These are phyloP conservation scores for Verticillium nonalfalfae DNA, from an alignment of 2,329 filamentous ascomycete genomes.

Conservation along the genomic window DNA sequence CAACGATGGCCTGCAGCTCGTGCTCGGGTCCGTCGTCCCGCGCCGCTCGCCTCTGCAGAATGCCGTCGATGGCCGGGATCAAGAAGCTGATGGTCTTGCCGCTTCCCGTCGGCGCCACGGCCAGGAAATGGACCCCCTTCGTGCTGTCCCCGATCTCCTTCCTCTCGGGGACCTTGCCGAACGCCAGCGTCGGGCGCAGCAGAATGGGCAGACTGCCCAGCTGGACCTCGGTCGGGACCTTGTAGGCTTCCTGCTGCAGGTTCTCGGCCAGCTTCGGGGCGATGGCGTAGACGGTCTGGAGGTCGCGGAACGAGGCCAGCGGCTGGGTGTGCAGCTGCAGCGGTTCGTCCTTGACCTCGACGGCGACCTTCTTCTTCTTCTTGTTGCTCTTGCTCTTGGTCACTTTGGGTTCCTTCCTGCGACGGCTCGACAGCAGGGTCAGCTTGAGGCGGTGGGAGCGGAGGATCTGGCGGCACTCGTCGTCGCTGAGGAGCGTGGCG, in stretches of 20 bases:
- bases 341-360: slow-evolving; percentile 46
- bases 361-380: slow-evolving; percentile 31
- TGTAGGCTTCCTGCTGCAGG: slow-evolving; percentile 76
- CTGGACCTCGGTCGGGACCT: slow-evolving; percentile 88
- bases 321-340: slow-evolving; percentile 71
- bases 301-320: slow-evolving; percentile 67
- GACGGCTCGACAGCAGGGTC: slow-evolving; percentile 58
- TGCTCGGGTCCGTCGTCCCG: slow-evolving; percentile 28
- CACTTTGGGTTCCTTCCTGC: slow-evolving; percentile 29
- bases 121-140: slow-evolving; percentile 64
- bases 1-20: slow-evolving; percentile 58
- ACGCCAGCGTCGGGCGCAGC: slow-evolving; percentile 48
- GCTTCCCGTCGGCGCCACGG: slow-evolving; percentile 89
- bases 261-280: slow-evolving; percentile 71
- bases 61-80: slow-evolving; percentile 75
- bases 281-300: slow-evolving; percentile 67
- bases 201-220: slow-evolving; percentile 78
- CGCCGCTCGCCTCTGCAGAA: slow-evolving; percentile 51
- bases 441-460: slow-evolving; percentile 81
- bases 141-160: slow-evolving; percentile 21
- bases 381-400: slow-evolving; percentile 51
- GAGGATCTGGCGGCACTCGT: slow-evolving; percentile 67
- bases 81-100: slow-evolving; percentile 94
- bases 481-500: slow-evolving; percentile 48
- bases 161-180: slow-evolving; percentile 28